phyloP scores from a whole-genome alignment of 1,139 yeast species.

The Yamadazyma atmosphaerica region DNA sequence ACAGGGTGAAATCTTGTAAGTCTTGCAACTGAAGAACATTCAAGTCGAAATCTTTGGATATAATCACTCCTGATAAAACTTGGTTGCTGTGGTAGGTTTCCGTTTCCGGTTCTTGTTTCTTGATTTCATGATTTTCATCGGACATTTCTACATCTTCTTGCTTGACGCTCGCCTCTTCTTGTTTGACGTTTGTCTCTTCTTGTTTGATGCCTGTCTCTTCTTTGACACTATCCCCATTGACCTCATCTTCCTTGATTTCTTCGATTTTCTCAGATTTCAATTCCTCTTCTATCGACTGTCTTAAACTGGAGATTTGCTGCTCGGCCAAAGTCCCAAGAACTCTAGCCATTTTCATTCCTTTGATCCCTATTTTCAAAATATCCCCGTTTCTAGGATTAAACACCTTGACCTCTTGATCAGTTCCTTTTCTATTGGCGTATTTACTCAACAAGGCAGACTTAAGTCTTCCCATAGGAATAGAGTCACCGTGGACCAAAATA shows the following conservation, averaged over 20 bases:
- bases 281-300: slow-evolving; percentile 29
- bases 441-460: slow-evolving; percentile 90
- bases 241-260: slow-evolving; percentile 17
- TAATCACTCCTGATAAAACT: slow-evolving; percentile 81
- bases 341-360: slow-evolving; percentile 82
- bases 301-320: slow-evolving; percentile 34
- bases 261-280: slow-evolving; percentile 9
- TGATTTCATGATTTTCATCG: no score
- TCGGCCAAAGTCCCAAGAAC: slow-evolving; percentile 80
- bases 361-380: slow-evolving; percentile 70
- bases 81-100: slow-evolving; percentile 32
- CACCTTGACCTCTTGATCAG: slow-evolving; percentile 89
- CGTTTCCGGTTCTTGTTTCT: slow-evolving; percentile 12
- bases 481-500: slow-evolving; percentile 96
- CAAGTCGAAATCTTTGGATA: slow-evolving; percentile 87
- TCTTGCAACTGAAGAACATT: slow-evolving; percentile 82
- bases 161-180: slow-evolving; percentile 19
- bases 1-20: slow-evolving; percentile 82
- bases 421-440: slow-evolving; percentile 77
- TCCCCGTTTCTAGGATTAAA: slow-evolving; percentile 93
- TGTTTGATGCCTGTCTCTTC: slow-evolving; percentile 16
- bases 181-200: slow-evolving; percentile 16
- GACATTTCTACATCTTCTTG: slow-evolving; percentile 16
- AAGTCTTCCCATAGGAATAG: slow-evolving; percentile 95
- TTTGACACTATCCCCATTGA: slow-evolving; percentile 19